A percentile compares a stretch with the other conserved stretches of the same genome.
Evolutionary conservation across 2,329 filamentous ascomycete species (phyloP).

Genomic region (Ophiostoma triangulosporum): DNA sequence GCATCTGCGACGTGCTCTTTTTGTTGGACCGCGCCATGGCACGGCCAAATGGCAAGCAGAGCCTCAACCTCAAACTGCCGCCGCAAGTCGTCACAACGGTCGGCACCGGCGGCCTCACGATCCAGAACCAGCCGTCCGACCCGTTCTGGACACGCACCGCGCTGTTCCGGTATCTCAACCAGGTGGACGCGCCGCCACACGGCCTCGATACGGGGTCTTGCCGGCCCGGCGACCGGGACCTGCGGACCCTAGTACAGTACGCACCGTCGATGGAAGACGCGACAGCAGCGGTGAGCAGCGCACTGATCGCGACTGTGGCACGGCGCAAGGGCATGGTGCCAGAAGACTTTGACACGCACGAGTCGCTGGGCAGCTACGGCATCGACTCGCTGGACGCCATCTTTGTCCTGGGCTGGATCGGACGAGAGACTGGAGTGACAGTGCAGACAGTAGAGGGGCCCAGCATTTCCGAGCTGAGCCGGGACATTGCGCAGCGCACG

Average conservation of each 20-base stretch:
- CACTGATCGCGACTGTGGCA: slow-evolving; percentile 12
- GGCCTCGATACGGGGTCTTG: slow-evolving; percentile 1
- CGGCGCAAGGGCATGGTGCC: slow-evolving; percentile 14
- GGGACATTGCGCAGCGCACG: slow-evolving; percentile 6
- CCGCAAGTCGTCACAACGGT: slow-evolving; percentile 38
- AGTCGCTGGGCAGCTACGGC: slow-evolving; percentile 13
- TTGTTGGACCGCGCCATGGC: slow-evolving; percentile 34
- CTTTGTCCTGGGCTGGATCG: slow-evolving; percentile 15
- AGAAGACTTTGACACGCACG: slow-evolving; percentile 11
- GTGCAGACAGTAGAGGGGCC: slow-evolving; percentile 14
- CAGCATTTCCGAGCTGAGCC: slow-evolving; percentile 12
- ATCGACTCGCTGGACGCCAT: slow-evolving; percentile 17
- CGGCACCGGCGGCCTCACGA: slow-evolving; percentile 39
- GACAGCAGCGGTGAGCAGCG: not conserved
- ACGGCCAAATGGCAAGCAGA: slow-evolving; percentile 17
- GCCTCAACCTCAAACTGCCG: slow-evolving; percentile 22
- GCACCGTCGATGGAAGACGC: slow-evolving; percentile 6
- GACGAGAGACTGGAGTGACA: slow-evolving; percentile 13
- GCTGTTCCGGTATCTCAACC: slow-evolving; percentile 34
- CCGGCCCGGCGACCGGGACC: not conserved
- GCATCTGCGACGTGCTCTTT: slow-evolving; percentile 34
- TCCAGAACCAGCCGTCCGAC: slow-evolving; percentile 37
- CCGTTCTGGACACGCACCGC: slow-evolving; percentile 40
- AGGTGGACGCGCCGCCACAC: slow-evolving; percentile 29
- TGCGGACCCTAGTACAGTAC: slow-evolving; percentile 1